These are phyloP conservation scores for Claviceps sorghi DNA, from an alignment of 2,329 filamentous ascomycete species.

Conservation along the genomic window DNA sequence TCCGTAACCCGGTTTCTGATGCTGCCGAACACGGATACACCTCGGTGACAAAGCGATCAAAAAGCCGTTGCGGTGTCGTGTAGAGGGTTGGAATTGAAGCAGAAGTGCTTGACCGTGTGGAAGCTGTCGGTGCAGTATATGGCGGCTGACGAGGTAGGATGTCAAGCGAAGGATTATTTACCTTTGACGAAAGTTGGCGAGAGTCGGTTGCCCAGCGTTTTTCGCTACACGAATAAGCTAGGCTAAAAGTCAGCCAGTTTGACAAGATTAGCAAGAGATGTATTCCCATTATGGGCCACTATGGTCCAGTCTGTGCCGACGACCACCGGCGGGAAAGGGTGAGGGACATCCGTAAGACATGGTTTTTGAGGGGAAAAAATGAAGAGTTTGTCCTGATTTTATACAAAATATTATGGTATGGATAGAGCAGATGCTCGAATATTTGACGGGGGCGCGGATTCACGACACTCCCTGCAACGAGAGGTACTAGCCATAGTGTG, in stretches of 20 bases:
- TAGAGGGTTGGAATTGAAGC: not conserved
- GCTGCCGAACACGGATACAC: not conserved
- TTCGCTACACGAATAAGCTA: conserved; percentile 2
- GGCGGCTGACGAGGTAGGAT: not conserved
- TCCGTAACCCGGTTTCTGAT: not conserved
- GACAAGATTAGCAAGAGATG: conserved; percentile 3
- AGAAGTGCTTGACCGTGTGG: not conserved
- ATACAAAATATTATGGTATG: not conserved
- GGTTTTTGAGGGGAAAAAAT: not conserved
- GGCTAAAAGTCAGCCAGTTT: conserved; percentile 7
- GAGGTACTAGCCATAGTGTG: not conserved
- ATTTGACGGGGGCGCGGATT: not conserved
- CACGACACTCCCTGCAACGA: not conserved
- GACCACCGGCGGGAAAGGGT: not conserved
- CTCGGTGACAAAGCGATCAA: not conserved
- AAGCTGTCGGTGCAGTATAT: not conserved
- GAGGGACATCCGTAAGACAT: not conserved
- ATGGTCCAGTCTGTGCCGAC: not conserved
- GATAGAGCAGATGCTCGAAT: not conserved
- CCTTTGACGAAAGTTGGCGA: not conserved
- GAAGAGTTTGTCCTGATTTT: not conserved
- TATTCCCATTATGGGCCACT: conserved; percentile 4
- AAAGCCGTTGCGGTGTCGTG: not conserved
- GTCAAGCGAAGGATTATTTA: not conserved
- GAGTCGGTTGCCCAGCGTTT: not conserved